Percentiles rank a stretch among this genome's conserved stretches.
Conservation (phyloP, 345 rosid genomes). For the Gynandropsis gynandra region DNA sequence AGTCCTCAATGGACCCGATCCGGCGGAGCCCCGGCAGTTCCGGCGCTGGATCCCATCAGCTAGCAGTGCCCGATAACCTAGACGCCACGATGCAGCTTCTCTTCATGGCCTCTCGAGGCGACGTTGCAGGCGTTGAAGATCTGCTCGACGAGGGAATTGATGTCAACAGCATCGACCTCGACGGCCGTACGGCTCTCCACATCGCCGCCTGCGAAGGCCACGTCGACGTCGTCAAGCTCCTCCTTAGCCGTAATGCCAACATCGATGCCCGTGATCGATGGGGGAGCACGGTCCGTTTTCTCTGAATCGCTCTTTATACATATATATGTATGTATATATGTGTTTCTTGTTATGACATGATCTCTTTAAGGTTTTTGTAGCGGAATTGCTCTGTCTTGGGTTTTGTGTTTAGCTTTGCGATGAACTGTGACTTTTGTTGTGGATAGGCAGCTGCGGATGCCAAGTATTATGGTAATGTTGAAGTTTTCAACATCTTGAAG, state of each 20-base stretch:
- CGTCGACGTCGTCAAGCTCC: constrained; percentile 60
- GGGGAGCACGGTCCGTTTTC: constrained; percentile 79
- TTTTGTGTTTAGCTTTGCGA: not conserved
- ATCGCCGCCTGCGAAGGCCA: constrained; percentile 97
- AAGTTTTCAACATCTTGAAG: constrained; percentile 69
- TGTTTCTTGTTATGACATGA: not conserved
- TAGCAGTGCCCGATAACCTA: constrained; percentile 81
- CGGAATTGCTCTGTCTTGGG: not conserved
- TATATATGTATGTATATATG: too few species aligned
- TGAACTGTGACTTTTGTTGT: constrained; percentile 15
- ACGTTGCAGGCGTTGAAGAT: constrained; percentile 66
- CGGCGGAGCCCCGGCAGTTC: constrained; percentile 46
- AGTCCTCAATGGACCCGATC: constrained; percentile 78
- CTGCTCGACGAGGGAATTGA: constrained; percentile 69
- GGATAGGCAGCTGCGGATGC: constrained; percentile 96
- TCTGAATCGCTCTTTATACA: too few species aligned
- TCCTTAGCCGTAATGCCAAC: constrained; percentile 61
- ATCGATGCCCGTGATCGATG: constrained; percentile 97
- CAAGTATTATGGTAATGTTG: constrained; percentile 74
- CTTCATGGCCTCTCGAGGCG: constrained; percentile 81
- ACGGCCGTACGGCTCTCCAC: constrained; percentile 89
- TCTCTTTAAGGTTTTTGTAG: not conserved
- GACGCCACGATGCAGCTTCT: constrained; percentile 89
- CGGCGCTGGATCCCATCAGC: constrained; percentile 24
- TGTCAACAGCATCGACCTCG: constrained; percentile 88